Evolutionary conservation across 164 flowering plant species (phyloP), one percentile per base, ranked within the genome.

Genomic region (Cinnamomum chago): DNA sequence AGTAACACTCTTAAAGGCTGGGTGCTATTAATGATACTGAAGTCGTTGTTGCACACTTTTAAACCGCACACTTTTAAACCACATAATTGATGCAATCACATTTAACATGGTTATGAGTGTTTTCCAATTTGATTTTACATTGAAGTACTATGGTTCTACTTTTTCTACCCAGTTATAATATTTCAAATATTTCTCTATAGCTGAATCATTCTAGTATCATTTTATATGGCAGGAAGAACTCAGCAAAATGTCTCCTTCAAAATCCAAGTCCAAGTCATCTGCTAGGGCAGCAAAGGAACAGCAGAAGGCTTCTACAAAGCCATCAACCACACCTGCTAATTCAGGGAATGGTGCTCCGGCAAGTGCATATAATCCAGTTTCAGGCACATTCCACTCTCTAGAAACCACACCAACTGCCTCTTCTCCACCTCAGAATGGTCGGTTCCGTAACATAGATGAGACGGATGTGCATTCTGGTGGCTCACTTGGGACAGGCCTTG

Each of bases 361-460:
- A 6, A 92, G 89, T 85, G 94, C 92, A 12, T 94, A 92, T 73
- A 88, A 94, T 82, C 98, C 95, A 40, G 73, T 86, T 50, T 83
- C 77, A 2, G 97, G 97, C 70, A 92, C 95, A 67, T 95, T 95
- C 75, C 95, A 93, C 67, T 77, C 89, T 65, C 79, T 93, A 69
- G 99, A 95, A 70, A 68, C 89, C 3, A 73, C 82, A 65, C 73
- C 91, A 14, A 50, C 77, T 35, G 74, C 83, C 20, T 84, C 92
- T 67, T 77, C 86, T 40, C 79, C 89, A 28, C 76, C 85, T 28
- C 90, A 85, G 11, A 92, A 85, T 81, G 89, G 95, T 25, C 89
- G 98, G 62, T 93, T 88, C 73, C 82, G 88, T n/a, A 91, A 79
- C 68, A 88, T 91, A 65, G 97, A 93, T 76, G 96, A 88, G 67